A percentile compares a stretch with the other conserved stretches of the same genome.
Evolutionary conservation across 371 early-diverging fungal genomes (phyloP).

Genomic region (Saksenaea vasiformis): DNA sequence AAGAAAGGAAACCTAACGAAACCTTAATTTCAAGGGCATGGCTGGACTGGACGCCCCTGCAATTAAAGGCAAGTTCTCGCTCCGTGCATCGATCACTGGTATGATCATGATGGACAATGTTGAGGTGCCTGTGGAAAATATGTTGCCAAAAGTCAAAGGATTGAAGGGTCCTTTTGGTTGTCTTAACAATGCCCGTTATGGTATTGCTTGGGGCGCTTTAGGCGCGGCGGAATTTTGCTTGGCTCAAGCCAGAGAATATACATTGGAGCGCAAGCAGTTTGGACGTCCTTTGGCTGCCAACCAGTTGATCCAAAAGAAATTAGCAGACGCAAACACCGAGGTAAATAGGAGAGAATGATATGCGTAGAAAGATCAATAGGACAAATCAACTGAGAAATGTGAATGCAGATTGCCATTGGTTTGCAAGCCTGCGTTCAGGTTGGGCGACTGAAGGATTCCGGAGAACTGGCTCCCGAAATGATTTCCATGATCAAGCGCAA

Average conservation of each 20-base stretch:
- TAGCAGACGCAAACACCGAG: constrained; percentile 95
- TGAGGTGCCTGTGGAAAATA: constrained; percentile 86
- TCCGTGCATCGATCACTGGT: constrained; percentile 94
- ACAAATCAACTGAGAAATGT: neutral
- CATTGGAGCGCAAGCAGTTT: constrained; percentile 89
- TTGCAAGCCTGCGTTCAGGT: constrained; percentile 92
- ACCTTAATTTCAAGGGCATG: constrained; percentile 58
- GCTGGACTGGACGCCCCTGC: constrained; percentile 85
- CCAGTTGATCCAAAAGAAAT: constrained; percentile 96
- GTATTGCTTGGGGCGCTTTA: constrained; percentile 97
- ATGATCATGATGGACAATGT: constrained; percentile 99
- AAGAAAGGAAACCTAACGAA: neutral
- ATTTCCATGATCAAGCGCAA: constrained; percentile 97
- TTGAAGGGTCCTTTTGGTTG: constrained; percentile 98
- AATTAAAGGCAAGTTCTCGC: constrained; percentile 95
- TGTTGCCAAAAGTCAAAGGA: constrained; percentile 88
- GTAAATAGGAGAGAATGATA: constrained; percentile 22
- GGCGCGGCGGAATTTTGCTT: constrained; percentile 97
- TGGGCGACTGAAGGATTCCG: constrained; percentile 92
- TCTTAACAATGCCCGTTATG: constrained; percentile 96
- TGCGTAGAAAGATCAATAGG: neutral
- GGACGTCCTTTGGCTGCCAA: constrained; percentile 93
- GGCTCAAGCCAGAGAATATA: constrained; percentile 86
- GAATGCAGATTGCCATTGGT: constrained; percentile 79
- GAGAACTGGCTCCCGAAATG: constrained; percentile 92